phyloP scores from a whole-genome alignment of 345 rosid species.

The Populus euphratica region DNA sequence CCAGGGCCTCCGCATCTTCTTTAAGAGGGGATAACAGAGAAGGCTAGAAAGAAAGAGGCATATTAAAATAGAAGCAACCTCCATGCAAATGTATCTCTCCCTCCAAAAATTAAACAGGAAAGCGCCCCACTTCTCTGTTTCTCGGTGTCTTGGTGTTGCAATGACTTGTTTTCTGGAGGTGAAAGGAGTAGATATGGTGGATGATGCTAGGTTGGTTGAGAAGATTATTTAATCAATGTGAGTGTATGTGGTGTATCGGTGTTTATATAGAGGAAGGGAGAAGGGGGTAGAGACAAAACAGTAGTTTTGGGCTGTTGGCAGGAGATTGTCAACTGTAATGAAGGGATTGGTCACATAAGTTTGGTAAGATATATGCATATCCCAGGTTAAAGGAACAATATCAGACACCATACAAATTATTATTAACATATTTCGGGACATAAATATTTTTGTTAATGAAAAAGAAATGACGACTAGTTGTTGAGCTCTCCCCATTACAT shows the following conservation, averaged over 20 bases:
- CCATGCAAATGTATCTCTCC: slow-evolving; percentile 31
- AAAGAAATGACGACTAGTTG: too few relatives aligned
- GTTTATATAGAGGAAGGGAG: slow-evolving; percentile 30
- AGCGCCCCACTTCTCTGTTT: not conserved
- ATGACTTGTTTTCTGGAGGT: not conserved
- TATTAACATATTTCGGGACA: too few relatives aligned
- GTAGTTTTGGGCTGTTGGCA: not conserved
- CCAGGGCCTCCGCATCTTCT: not conserved
- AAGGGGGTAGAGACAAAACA: slow-evolving; percentile 6
- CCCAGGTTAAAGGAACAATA: not conserved
- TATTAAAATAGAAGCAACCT: slow-evolving; percentile 22
- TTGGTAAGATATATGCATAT: not conserved
- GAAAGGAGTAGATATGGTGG: not conserved
- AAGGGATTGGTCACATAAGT: not conserved
- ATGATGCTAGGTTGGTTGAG: not conserved
- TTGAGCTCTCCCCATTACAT: too few relatives aligned
- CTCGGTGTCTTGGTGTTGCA: not conserved
- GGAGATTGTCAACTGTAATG: not conserved
- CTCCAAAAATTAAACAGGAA: not conserved
- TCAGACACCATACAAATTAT: not conserved
- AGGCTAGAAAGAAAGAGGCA: slow-evolving; percentile 39
- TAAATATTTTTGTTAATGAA: too few relatives aligned
- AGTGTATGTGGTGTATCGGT: not conserved
- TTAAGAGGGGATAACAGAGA: slow-evolving; percentile 25
- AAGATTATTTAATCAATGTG: not conserved